Evolutionary conservation across 148 eudicot species (phyloP), one percentile per base, ranked within the genome.

Genomic region (Pharnaceum exiguum): DNA sequence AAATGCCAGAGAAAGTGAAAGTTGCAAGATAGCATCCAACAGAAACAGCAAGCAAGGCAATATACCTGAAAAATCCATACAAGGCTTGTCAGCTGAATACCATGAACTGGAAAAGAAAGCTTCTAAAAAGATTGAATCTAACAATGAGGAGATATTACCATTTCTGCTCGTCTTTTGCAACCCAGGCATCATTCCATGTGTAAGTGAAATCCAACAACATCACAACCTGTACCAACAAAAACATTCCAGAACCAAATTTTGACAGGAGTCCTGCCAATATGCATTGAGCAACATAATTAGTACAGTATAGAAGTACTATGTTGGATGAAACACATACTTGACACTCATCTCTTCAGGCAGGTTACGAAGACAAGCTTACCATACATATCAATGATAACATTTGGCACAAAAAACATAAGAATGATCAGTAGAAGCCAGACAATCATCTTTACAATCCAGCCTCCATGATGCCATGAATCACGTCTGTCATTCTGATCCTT

Each of bases 121-220:
- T 3, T 36, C 51, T 22, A 67, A 45, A n/a, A 12, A 51, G 16
- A n/a, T 8, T 52, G 46, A 13, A 61, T 16, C n/a, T 35, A 36
- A 50, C 13, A 63, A 45, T 26, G 68, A 21, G n/a, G n/a, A 51
- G 59, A 62, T 57, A 46, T 25, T 56, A 93, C 99, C 99, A 93
- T 51, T 85, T 93, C 27, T 89, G 91, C 71, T 93, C 99, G 64
- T 93, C 99, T 73, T 93, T 93, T 46, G 86, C 99, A 54, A 93
- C 96, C 96, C 99, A 93, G 18, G 99, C 77, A 71, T 93, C 96
- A 39, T 93, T 93, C 99, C 99, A 93, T 17, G 91, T 74, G 61
- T 88, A 85, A 48, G 96, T 88, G 65, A 90, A 94, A 78, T 93
- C 99, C 64, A 93, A 63, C 62, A 93, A 52, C 72, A 93, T 79